Conservation (phyloP, 805 yeast species). For the fission yeast (Schizosaccharomyces pombe) region DNA sequence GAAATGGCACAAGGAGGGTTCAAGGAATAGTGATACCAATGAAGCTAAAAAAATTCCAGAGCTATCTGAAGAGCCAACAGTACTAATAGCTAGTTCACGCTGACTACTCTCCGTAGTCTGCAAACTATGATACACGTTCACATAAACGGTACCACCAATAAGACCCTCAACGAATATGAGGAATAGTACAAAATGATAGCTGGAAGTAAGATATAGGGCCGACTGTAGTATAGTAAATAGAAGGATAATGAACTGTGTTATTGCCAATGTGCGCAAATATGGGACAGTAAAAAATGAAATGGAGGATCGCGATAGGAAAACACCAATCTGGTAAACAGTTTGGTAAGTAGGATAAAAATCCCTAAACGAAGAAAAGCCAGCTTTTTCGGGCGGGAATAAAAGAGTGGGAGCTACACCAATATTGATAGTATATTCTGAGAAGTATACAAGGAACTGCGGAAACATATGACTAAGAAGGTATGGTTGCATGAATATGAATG, state of each 20-base stretch:
- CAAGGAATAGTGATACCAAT: slow-evolving; percentile 45
- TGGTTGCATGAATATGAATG: slow-evolving; percentile 13
- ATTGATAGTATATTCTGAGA: slow-evolving; percentile 69
- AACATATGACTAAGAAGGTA: slow-evolving; percentile 34
- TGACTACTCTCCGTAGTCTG: slow-evolving; percentile 29
- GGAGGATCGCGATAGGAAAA: slow-evolving; percentile 73
- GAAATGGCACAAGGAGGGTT: slow-evolving; percentile 42
- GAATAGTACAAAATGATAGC: slow-evolving; percentile 35
- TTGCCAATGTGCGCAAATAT: slow-evolving; percentile 35
- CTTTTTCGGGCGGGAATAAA: slow-evolving; percentile 4
- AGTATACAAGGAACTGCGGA: slow-evolving; percentile 62
- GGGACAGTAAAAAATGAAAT: slow-evolving; percentile 37
- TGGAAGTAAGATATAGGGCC: slow-evolving; percentile 29
- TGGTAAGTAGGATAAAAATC: slow-evolving; percentile 3
- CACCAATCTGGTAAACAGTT: slow-evolving; percentile 30
- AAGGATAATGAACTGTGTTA: slow-evolving; percentile 45
- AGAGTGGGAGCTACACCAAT: slow-evolving; percentile 35
- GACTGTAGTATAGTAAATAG: slow-evolving; percentile 40
- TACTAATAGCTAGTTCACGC: slow-evolving; percentile 60
- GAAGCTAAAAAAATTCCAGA: slow-evolving; percentile 74
- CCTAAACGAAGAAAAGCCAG: neutral
- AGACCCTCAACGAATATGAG: slow-evolving; percentile 65
- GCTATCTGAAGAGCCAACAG: slow-evolving; percentile 64
- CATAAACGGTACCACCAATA: slow-evolving; percentile 75
- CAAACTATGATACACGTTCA: slow-evolving; percentile 66